Evolutionary conservation across 768 basidiomycete species (phyloP).

Genomic region (Cantharellus anzutake): DNA sequence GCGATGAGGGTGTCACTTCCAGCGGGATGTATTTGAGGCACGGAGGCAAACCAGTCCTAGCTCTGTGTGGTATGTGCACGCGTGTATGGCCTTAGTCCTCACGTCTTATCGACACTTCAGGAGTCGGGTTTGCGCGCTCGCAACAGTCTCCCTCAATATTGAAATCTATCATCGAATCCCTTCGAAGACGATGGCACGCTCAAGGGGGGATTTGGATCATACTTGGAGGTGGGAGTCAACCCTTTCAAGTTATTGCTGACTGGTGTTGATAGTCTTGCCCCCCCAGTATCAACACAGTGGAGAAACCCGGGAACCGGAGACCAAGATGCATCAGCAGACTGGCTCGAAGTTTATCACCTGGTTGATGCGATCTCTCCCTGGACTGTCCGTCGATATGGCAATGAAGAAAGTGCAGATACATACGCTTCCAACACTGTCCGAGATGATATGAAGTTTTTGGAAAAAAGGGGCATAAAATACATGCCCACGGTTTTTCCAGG

Average conservation of each 20-base stretch:
- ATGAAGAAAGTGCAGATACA: slow-evolving; percentile 38
- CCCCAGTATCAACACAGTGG: slow-evolving; percentile 32
- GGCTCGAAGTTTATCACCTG: slow-evolving; percentile 41
- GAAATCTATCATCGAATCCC: slow-evolving; percentile 32
- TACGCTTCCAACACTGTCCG: slow-evolving; percentile 46
- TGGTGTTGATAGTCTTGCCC: neutral
- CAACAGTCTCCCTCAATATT: slow-evolving; percentile 44
- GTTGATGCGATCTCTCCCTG: slow-evolving; percentile 71
- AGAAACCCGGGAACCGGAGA: slow-evolving; percentile 42
- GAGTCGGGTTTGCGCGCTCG: slow-evolving; percentile 47
- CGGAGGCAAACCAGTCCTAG: neutral
- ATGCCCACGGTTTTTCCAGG: slow-evolving; percentile 73
- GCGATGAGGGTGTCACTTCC: slow-evolving; percentile 38
- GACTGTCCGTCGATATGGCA: slow-evolving; percentile 55
- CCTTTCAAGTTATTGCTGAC: neutral
- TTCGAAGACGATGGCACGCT: slow-evolving; percentile 29
- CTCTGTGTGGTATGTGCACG: neutral
- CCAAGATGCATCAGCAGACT: slow-evolving; percentile 47
- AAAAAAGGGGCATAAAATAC: slow-evolving; percentile 45
- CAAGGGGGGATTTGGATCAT: slow-evolving; percentile 55
- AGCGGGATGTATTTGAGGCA: slow-evolving; percentile 44
- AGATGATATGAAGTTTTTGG: slow-evolving; percentile 42
- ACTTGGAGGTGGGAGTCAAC: slow-evolving; percentile 3
- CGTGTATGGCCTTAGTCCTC: slow-evolving; percentile 14
- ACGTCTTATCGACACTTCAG: slow-evolving; percentile 48